Conservation (phyloP, 257 asterid genomes). For the Primulina tabacum region DNA sequence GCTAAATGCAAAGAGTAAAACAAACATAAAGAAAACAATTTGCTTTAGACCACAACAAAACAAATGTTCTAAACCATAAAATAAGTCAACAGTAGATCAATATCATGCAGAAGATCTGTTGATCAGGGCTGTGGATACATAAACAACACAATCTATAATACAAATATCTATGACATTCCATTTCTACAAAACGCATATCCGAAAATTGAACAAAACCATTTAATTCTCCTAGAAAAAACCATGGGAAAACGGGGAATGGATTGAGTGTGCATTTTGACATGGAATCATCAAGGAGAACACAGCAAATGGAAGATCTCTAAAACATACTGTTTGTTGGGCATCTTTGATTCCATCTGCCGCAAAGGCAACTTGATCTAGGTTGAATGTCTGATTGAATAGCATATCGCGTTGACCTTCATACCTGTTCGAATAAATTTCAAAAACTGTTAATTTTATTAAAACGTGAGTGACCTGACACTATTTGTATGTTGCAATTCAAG, state of each 20-base stretch:
- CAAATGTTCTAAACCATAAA: conserved; percentile 1
- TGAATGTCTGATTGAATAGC: conserved; percentile 92
- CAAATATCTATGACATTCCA: conserved; percentile 8
- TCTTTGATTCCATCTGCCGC: conserved; percentile 98
- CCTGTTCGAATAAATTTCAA: conserved; percentile 45
- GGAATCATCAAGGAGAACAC: conserved; percentile 9
- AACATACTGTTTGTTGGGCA: conserved; percentile 97
- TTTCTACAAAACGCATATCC: conserved; percentile 8
- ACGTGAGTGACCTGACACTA: neutral
- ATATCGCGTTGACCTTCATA: conserved; percentile 98
- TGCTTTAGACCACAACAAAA: conserved; percentile 14
- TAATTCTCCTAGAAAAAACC: neutral
- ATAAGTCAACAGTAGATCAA: conserved; percentile 10
- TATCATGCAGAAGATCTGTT: conserved; percentile 10
- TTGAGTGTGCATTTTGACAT: neutral
- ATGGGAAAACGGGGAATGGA: neutral
- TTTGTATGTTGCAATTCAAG: neutral
- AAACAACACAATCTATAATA: neutral
- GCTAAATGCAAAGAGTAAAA: neutral
- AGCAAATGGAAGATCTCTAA: conserved; percentile 17
- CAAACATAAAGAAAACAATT: neutral
- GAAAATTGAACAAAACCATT: conserved; percentile 3
- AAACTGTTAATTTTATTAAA: neutral
- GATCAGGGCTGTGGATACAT: neutral
- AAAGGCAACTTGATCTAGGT: conserved; percentile 93